Conservation (phyloP, 106 monocot genomes). For the Dendrobium catenatum region DNA sequence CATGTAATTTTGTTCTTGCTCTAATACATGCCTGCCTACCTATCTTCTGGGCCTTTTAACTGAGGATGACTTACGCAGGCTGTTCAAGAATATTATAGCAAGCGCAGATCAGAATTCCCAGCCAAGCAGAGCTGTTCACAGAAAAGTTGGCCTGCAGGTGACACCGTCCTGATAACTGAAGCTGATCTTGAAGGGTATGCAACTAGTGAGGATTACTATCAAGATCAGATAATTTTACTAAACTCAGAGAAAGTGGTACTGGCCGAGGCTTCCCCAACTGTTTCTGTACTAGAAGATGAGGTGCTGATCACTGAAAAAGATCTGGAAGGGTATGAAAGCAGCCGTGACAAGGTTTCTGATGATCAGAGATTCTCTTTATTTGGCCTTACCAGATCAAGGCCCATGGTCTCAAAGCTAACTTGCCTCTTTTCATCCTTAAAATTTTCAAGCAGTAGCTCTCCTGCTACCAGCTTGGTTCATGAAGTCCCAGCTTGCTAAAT, state of each 20-base stretch:
- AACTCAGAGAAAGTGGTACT: not conserved
- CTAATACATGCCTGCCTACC: not conserved
- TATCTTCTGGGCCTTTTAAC: not conserved
- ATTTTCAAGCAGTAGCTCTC: not conserved
- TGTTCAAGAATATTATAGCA: slow-evolving; percentile 44
- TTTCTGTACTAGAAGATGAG: slow-evolving; percentile 11
- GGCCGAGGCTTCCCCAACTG: not conserved
- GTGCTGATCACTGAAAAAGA: slow-evolving; percentile 19
- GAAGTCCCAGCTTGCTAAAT: not conserved
- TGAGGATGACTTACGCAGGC: slow-evolving; percentile 21
- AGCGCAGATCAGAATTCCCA: slow-evolving; percentile 28
- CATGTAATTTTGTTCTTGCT: not conserved
- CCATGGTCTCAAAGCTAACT: slow-evolving; percentile 32
- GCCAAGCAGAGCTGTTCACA: slow-evolving; percentile 13
- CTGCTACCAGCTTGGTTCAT: not conserved
- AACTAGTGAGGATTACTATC: not conserved
- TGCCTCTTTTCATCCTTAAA: slow-evolving; percentile 28
- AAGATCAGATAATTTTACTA: slow-evolving; percentile 5
- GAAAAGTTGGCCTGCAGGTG: slow-evolving; percentile 11
- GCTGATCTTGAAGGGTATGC: slow-evolving; percentile 59
- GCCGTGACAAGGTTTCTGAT: not conserved
- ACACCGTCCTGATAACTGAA: slow-evolving; percentile 47
- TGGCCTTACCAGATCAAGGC: no score
- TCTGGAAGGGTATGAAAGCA: slow-evolving; percentile 16
- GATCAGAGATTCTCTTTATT: no score